phyloP scores from a whole-genome alignment of 352 stramenopile genomes.

The Plasmopara viticola region DNA sequence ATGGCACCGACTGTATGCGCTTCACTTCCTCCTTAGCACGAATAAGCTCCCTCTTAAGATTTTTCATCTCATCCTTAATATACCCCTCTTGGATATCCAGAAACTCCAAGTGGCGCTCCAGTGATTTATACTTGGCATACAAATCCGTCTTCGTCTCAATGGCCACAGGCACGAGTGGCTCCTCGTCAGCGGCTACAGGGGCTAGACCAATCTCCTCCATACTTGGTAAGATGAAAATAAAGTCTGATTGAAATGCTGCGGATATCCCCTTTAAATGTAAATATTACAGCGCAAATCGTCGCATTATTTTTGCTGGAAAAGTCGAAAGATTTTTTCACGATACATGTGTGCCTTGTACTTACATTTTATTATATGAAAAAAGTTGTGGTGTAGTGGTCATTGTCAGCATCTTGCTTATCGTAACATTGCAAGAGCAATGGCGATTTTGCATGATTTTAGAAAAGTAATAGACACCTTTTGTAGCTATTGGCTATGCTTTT shows the following conservation, averaged over 20 bases:
- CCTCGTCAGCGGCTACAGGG: conserved; percentile 31
- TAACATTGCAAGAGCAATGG: too few relatives aligned
- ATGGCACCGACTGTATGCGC: conserved; percentile 98
- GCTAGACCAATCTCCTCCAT: conserved; percentile 65
- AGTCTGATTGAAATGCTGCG: neutral
- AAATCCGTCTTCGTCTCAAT: conserved; percentile 67
- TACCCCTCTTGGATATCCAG: conserved; percentile 94
- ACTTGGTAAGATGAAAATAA: neutral
- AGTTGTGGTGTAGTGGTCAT: too few relatives aligned
- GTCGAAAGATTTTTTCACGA: too few relatives aligned
- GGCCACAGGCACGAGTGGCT: conserved; percentile 42
- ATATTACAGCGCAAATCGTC: neutral
- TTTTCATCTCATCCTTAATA: conserved; percentile 99
- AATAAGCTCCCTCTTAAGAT: conserved; percentile 98
- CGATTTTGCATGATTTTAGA: too few relatives aligned
- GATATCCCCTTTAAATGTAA: neutral
- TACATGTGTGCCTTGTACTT: too few relatives aligned
- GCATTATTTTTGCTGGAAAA: too few relatives aligned
- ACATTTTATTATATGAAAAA: too few relatives aligned
- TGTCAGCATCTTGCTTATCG: too few relatives aligned
- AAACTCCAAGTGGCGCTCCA: conserved; percentile 79
- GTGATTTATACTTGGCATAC: conserved; percentile 74
- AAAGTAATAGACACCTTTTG: too few relatives aligned
- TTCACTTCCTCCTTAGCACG: conserved; percentile 99
- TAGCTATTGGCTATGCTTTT: too few relatives aligned